phyloP scores from a whole-genome alignment of 345 rosid species.

The Lenwebbia sp. region DNA sequence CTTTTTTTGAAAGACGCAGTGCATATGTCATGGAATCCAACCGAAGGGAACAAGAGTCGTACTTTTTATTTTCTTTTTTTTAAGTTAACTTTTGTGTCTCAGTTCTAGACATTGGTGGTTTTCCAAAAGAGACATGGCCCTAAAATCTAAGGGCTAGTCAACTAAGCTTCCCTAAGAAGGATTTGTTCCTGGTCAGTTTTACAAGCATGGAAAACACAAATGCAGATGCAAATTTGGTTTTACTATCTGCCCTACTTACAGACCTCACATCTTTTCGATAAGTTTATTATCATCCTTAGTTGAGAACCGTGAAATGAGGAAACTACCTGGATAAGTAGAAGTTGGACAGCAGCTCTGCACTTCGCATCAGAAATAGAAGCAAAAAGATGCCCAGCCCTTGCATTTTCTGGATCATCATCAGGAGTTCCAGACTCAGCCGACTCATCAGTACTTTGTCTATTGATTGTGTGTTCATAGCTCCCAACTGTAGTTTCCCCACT shows the following conservation, averaged over 20 bases:
- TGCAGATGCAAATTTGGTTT: background rate
- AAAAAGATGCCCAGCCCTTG: constrained; percentile 34
- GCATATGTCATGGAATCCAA: background rate
- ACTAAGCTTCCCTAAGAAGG: too few species aligned
- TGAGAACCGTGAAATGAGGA: background rate
- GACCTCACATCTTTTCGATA: background rate
- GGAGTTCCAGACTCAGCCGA: constrained; percentile 27
- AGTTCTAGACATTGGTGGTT: background rate
- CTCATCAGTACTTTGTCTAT: constrained; percentile 31
- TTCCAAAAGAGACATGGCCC: background rate
- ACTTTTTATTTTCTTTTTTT: background rate
- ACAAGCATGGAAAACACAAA: background rate
- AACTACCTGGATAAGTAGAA: constrained; percentile 82
- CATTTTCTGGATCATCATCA: constrained; percentile 38
- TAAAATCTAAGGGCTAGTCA: too few species aligned
- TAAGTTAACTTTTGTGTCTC: background rate
- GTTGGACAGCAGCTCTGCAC: constrained; percentile 97
- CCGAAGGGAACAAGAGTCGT: background rate
- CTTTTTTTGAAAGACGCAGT: background rate
- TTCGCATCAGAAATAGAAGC: constrained; percentile 72
- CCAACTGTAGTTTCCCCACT: constrained; percentile 30
- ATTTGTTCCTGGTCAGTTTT: background rate
- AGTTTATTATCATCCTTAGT: background rate
- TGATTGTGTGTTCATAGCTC: constrained; percentile 17
- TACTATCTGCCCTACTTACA: background rate